Base-by-base conservation (phyloP, 495 filamentous ascomycete genomes). In the Penicillium silybi region DNA sequence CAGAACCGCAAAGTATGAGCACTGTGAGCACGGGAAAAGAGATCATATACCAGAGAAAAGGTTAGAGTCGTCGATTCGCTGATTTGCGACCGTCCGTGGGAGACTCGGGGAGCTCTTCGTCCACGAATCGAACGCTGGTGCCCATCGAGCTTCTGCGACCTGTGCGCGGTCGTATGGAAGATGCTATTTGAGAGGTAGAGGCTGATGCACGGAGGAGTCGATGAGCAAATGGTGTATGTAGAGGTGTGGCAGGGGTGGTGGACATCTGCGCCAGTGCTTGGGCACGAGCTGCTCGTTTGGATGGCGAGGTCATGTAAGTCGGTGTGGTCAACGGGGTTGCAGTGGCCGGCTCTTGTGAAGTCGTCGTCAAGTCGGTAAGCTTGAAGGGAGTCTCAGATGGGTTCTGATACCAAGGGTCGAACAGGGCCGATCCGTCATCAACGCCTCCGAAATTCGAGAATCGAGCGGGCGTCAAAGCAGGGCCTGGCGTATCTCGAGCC, bases 261-360 rank as follows among this genome's bases (percentile, higher is more conserved):
- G 78, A 78, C 29, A 72, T 59, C 56, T 74, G 72, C 11, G 75
- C 75, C 35, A 82, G 58, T 17, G 71, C 72, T 56, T 70, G 77
- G 11, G 78, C 78, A 25, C 78, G 67, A 27, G 79, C 77, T 23
- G 76, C 74, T 58, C 78, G 69, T 61, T 78, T 83, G 5, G 81
- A 83, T 26, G 82, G 82, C 6, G 82, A 84, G 38, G 65, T 75
- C 46, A 82, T 54, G 59, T 78, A 80, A 40, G 67, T 82, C 16
- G 81, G 80, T 13, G 73, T 76, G n/a, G 63, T 61, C 19, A 82
- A 48, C 4, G 79, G 76, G 13, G 61, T 73, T n/a, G 68, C 61
- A 17, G 68, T 66, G 32, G 56, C 48, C 18, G 59, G 64, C 45
- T 54, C 63, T 26, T 73, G 63, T 2, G 68, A 59, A 16, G 64